Evolutionary conservation across 495 filamentous ascomycete genomes (phyloP).

Genomic region (Neurospora terricola): DNA sequence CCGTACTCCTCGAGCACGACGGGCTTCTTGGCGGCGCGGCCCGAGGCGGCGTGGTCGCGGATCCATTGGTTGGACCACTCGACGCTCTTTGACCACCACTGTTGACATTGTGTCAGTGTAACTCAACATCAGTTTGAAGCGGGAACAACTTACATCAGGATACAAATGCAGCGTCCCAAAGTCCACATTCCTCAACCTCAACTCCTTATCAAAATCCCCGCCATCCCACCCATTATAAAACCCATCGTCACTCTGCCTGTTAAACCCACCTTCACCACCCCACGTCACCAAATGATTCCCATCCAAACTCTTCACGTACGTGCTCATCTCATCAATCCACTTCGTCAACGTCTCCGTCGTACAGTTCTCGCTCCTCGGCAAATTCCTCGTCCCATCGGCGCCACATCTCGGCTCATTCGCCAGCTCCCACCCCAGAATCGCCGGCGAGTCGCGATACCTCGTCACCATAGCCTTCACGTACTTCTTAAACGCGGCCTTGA

Average conservation of each 20-base stretch:
- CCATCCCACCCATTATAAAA: slow-evolving; percentile 52
- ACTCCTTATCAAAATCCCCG: slow-evolving; percentile 52
- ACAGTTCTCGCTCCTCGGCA: slow-evolving; percentile 20
- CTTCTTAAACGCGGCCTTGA: slow-evolving; percentile 39
- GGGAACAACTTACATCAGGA: slow-evolving; percentile 33
- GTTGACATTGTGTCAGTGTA: neutral
- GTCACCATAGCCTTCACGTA: slow-evolving; percentile 40
- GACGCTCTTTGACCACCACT: slow-evolving; percentile 16
- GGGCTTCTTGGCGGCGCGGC: slow-evolving; percentile 48
- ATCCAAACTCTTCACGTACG: slow-evolving; percentile 43
- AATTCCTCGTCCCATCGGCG: neutral
- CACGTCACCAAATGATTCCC: slow-evolving; percentile 41
- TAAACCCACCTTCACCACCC: slow-evolving; percentile 41
- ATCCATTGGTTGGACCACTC: slow-evolving; percentile 50
- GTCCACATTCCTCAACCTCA: slow-evolving; percentile 48
- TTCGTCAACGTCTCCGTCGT: slow-evolving; percentile 26
- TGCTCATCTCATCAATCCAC: slow-evolving; percentile 38
- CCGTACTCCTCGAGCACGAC: slow-evolving; percentile 65
- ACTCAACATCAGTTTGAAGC: too few relatives aligned
- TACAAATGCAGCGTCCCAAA: slow-evolving; percentile 62
- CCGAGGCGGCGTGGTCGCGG: slow-evolving; percentile 46
- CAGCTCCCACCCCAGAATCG: slow-evolving; percentile 47
- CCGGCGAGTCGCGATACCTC: slow-evolving; percentile 38
- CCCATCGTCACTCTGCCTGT: slow-evolving; percentile 40
- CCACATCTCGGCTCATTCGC: slow-evolving; percentile 43